Conservation (phyloP, 2,329 filamentous ascomycete species). For the Dothistroma septosporum region DNA sequence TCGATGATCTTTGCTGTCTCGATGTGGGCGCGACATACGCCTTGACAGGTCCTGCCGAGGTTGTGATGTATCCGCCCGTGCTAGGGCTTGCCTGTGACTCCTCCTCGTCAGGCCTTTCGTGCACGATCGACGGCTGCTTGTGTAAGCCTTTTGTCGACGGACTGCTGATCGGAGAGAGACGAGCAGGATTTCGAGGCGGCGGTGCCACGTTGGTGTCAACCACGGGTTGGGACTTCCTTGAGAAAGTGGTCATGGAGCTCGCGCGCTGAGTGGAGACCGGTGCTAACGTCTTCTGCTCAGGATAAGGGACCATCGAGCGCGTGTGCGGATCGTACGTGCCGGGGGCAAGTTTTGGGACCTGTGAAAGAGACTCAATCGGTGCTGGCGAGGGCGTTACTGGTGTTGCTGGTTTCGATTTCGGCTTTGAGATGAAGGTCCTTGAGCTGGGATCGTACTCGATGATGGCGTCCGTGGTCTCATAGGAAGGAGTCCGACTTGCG, state of each 20-base stretch:
- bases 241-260: background rate
- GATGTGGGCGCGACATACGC: constrained; percentile 19
- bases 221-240: constrained; percentile 10
- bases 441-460: constrained; percentile 33
- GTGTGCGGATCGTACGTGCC: constrained; percentile 32
- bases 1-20: constrained; percentile 26
- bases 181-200: constrained; percentile 32
- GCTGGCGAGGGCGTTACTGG: constrained; percentile 16
- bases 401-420: constrained; percentile 17
- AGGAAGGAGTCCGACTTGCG: constrained; percentile 10
- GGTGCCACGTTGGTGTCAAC: constrained; percentile 25
- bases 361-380: constrained; percentile 3
- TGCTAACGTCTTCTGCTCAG: constrained; percentile 2
- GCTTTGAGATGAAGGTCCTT: constrained; percentile 29
- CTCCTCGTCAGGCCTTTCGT: constrained; percentile 32
- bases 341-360: constrained; percentile 17
- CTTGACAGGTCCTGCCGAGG: constrained; percentile 25
- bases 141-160: constrained; percentile 22
- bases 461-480: constrained; percentile 23
- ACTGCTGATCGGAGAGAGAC: constrained; percentile 26
- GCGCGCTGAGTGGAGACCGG: background rate
- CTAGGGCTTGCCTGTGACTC: constrained; percentile 12
- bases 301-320: constrained; percentile 27
- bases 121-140: constrained; percentile 35
- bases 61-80: constrained; percentile 13